Conservation (phyloP, 2,329 filamentous ascomycete species). For the Juglanconis juglandina region DNA sequence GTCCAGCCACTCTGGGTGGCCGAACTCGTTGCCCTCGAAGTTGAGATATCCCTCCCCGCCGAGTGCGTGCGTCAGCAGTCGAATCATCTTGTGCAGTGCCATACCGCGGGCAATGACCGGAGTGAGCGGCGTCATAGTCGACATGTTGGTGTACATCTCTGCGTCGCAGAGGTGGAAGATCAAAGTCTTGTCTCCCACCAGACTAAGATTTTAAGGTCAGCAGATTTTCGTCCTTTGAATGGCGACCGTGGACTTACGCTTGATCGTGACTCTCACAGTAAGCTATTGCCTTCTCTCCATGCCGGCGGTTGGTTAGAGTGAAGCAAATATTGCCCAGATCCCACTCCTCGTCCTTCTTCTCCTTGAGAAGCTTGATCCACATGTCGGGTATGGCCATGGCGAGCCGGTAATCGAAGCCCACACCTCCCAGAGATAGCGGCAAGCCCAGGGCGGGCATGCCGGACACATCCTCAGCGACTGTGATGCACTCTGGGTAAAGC, state of each 20-base stretch:
- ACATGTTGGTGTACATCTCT: conserved; percentile 98
- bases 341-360: conserved; percentile 88
- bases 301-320: conserved; percentile 86
- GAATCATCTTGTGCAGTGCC: conserved; percentile 95
- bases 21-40: conserved; percentile 98
- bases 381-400: conserved; percentile 98
- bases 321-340: conserved; percentile 81
- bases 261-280: conserved; percentile 98
- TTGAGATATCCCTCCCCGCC: conserved; percentile 97
- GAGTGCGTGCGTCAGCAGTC: conserved; percentile 83
- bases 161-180: conserved; percentile 99
- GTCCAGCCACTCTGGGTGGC: conserved; percentile 97
- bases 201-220: conserved; percentile 45
- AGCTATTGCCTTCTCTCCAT: conserved; percentile 97
- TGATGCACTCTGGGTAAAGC: conserved; percentile 85
- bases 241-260: conserved; percentile 64
- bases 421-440: conserved; percentile 77
- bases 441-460: conserved; percentile 98
- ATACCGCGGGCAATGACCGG: conserved; percentile 87
- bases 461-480: conserved; percentile 94
- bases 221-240: background rate
- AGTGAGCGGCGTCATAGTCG: conserved; percentile 75
- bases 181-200: conserved; percentile 93
- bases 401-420: conserved; percentile 95
- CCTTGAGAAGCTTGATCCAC: conserved; percentile 98